A percentile compares a stretch with the other conserved stretches of the same genome.
These are phyloP conservation scores for Kwoniella shivajii DNA, from an alignment of 1,284 basidiomycete genomes.

Conservation along the genomic window DNA sequence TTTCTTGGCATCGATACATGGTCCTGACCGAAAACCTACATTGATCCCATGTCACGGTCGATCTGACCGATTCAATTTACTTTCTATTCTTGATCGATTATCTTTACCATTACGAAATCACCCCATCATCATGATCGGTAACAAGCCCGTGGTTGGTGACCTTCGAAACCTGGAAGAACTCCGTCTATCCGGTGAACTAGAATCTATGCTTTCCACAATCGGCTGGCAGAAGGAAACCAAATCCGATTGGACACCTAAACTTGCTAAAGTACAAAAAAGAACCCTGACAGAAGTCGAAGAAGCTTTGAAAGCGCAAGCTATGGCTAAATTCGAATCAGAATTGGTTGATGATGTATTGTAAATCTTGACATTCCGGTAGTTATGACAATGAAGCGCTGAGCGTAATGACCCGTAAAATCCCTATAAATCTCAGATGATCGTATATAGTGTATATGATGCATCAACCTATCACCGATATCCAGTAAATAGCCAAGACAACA, in stretches of 20 bases:
- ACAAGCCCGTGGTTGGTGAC: conserved; percentile 29
- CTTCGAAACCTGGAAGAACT: conserved; percentile 27
- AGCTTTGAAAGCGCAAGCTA: conserved; percentile 10
- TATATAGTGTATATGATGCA: not conserved
- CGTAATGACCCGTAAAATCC: too few species aligned
- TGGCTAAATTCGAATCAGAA: not conserved
- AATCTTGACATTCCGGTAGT: not conserved
- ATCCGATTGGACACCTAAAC: conserved; percentile 15
- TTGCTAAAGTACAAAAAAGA: conserved; percentile 20
- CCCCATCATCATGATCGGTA: conserved; percentile 42
- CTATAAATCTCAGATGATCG: not conserved
- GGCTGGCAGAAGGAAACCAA: conserved; percentile 30
- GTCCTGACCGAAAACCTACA: conserved; percentile 26
- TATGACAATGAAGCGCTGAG: not conserved
- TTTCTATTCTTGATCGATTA: conserved; percentile 30
- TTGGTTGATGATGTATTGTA: not conserved
- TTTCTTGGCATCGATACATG: conserved; percentile 31
- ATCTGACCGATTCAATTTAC: conserved; percentile 27
- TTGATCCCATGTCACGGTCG: conserved; percentile 32
- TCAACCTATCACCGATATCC: too few species aligned
- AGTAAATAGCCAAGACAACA: too few species aligned
- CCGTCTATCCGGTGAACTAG: conserved; percentile 27
- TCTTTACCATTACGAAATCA: conserved; percentile 24
- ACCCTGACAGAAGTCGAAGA: conserved; percentile 17
- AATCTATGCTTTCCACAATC: conserved; percentile 24